Base-by-base conservation (phyloP, 148 eudicot genomes). In the Rhododendron vialii region DNA sequence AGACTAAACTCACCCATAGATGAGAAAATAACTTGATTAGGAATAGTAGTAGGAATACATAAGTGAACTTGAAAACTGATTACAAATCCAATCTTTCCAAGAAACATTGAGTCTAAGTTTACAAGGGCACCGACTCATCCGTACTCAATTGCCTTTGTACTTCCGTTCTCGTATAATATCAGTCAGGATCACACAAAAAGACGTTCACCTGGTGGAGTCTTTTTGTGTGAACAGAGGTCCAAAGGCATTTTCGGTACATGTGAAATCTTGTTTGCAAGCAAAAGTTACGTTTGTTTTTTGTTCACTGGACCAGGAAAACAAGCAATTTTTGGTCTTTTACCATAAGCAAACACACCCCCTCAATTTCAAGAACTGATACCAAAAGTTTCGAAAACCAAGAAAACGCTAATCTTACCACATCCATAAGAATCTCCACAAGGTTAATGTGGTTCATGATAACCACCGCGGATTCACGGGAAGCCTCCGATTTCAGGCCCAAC, bases 401-500 rank as follows among this genome's bases (percentile, higher is more conserved):
- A 18, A 43, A 59, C 24, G 38, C 22, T 9, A 48, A 47, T 51
- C 83, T 30, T 90, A 97, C 99, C 93, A 90, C 98, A 91, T 95
- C 98, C 98, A 97, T 95, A 65, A 97, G 90, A 53, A 93, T 89
- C 81, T 93, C 94, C 35, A 97, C 96, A 77, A 97, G 91, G 88
- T 90, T 93, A 78, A 94, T 87, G 67, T 92, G 96, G 82, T 92
- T 94, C 98, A 95, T 97, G 65, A 92, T 97, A n/a, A 97, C 96
- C 83, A 94, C 93, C 50, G 92, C 90, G 2, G 98, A 92, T 65
- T 97, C 98, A 14, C 98, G 88, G 0, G 99, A 94, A 9, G 99
- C 98, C 80, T 97, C 99, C 0, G 95, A 92, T 89, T 89, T 93
- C 15, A 96, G 78, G 1, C 98, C 99, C 55, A 91, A 30, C 0